Evolutionary conservation across 139 green algal species (phyloP), one percentile per base, ranked within the genome.

Genomic region (Zygnema cylindricum): DNA sequence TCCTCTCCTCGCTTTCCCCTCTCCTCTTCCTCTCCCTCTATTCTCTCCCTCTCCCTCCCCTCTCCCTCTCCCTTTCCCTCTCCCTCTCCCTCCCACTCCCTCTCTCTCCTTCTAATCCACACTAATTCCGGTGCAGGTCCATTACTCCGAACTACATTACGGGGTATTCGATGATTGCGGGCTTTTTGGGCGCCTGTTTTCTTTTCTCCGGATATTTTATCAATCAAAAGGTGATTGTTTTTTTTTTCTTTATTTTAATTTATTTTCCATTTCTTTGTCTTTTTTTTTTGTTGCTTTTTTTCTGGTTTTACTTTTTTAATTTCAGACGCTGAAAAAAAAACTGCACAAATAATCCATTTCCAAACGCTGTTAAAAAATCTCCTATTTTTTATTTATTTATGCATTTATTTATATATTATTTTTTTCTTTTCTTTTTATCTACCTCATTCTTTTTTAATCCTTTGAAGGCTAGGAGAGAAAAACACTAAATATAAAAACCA

Each of bases 141-240:
- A 78, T 87, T 39, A 30, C 30, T 2, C 81, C 81, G 32, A 69
- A 82, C 83, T 88, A 78, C 35, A 88, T 88, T 35, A 88, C 69
- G 22, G 83, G 40, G 41, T 82, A 88, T 76, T 88, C 83, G 41
- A 55, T 88, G 36, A 54, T 88, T 21, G 83, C 83, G 33, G 83
- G 83, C 32, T 23, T 88, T 25, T 71, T 88, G 69, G 83, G 83
- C 16, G 83, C 83, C 21, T 55, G 40, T 30, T 88, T 88, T 36
- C 83, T 88, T 69, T 88, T 88, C 35, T 88, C 83, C 1, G 83
- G 83, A 43, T 88, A 88, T 39, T 88, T 88, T 76, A 88, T 88
- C 43, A 39, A 36, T 1, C 79, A 88, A 69, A 54, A 85, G 69
- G 83, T 88, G 3, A 25, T 63, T 63, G 49, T 63, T 63, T 63